Evolutionary conservation across 352 stramenopile genomes (phyloP).

Genomic region (Paralagenidium karlingii): DNA sequence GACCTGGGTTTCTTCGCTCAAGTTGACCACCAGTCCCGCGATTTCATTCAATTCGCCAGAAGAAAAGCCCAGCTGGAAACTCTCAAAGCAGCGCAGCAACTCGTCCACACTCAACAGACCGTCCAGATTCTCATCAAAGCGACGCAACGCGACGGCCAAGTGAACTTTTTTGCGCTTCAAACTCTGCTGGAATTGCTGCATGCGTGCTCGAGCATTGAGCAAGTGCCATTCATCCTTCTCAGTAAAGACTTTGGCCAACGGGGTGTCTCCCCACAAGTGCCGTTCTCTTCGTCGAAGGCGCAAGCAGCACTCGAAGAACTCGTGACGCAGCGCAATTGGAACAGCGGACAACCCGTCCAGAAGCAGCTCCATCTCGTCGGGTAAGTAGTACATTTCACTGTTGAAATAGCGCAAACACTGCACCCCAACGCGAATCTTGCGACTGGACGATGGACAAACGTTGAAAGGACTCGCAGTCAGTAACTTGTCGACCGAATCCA

Average conservation of each 20-base stretch:
- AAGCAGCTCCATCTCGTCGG: conserved; percentile 87
- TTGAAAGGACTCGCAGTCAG: background rate
- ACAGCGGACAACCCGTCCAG: conserved; percentile 51
- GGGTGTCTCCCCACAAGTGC: conserved; percentile 89
- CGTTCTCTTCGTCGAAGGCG: conserved; percentile 92
- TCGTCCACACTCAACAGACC: conserved; percentile 25
- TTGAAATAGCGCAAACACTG: conserved; percentile 97
- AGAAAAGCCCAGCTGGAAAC: conserved; percentile 72
- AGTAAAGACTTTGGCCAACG: conserved; percentile 96
- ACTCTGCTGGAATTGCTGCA: conserved; percentile 80
- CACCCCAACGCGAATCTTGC: conserved; percentile 28
- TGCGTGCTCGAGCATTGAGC: conserved; percentile 53
- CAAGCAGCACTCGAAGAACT: conserved; percentile 77
- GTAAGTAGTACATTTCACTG: conserved; percentile 96
- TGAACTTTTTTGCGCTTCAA: conserved; percentile 25
- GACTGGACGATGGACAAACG: background rate
- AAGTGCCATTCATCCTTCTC: conserved; percentile 95
- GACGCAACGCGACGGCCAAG: conserved; percentile 38
- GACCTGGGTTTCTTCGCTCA: conserved; percentile 26
- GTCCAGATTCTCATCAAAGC: conserved; percentile 66
- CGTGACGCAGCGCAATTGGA: conserved; percentile 54
- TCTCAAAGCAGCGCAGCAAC: conserved; percentile 81
- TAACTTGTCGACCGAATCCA: background rate
- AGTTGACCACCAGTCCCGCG: conserved; percentile 58
- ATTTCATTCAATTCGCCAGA: conserved; percentile 66